These are phyloP conservation scores for Phytophthora niederhauseri DNA, from an alignment of 352 stramenopile species.

Conservation along the genomic window DNA sequence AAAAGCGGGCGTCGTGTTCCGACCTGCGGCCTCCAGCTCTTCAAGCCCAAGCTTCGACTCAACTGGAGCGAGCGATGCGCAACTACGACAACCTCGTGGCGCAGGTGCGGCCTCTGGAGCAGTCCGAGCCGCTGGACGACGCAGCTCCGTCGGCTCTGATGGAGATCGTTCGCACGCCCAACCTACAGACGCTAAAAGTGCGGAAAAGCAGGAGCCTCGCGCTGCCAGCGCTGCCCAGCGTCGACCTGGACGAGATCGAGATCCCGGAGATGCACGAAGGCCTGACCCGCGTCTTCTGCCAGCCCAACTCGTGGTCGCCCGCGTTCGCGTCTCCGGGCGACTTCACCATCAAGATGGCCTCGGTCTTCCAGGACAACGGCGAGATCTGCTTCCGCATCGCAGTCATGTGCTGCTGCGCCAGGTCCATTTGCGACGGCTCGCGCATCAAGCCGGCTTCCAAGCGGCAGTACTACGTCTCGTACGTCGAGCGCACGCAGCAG, in stretches of 20 bases:
- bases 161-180: constrained; percentile 30
- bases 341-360: constrained; percentile 77
- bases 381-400: constrained; percentile 58
- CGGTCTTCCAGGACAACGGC: constrained; percentile 44
- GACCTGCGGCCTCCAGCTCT: constrained; percentile 7
- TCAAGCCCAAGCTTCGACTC: neutral
- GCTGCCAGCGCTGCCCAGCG: constrained; percentile 25
- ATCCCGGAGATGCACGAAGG: constrained; percentile 72
- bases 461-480: constrained; percentile 74
- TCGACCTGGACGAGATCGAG: constrained; percentile 61
- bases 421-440: constrained; percentile 53
- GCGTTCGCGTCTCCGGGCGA: constrained; percentile 76
- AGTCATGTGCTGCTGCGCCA: constrained; percentile 63
- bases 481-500: constrained; percentile 56
- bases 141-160: constrained; percentile 22
- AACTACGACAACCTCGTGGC: constrained; percentile 31
- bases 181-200: constrained; percentile 20
- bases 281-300: constrained; percentile 71
- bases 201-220: constrained; percentile 26
- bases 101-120: constrained; percentile 29
- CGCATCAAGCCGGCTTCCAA: constrained; percentile 45
- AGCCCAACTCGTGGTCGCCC: constrained; percentile 69
- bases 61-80: constrained; percentile 28
- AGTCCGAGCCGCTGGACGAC: constrained; percentile 5
- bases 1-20: constrained; percentile 23